These are phyloP conservation scores for Senecio squalidus DNA, from an alignment of 140 eudicot species.

Conservation along the genomic window DNA sequence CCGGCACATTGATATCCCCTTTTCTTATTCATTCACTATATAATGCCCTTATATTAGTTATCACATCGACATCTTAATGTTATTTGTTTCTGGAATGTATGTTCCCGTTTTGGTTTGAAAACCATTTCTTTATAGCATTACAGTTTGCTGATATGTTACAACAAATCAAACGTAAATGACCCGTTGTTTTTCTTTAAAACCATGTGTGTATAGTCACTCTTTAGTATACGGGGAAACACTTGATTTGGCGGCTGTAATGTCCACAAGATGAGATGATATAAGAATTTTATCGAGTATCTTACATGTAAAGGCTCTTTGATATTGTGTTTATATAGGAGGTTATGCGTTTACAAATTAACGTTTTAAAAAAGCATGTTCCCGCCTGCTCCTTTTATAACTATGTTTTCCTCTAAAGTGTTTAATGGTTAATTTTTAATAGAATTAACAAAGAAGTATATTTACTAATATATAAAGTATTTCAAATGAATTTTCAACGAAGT, in stretches of 20 bases:
- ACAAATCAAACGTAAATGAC: neutral
- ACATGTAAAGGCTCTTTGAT: neutral
- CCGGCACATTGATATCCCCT: slow-evolving; percentile 66
- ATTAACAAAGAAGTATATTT: too few species aligned
- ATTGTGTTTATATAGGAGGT: neutral
- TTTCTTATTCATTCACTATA: slow-evolving; percentile 70
- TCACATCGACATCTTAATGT: slow-evolving; percentile 39
- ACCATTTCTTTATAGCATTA: neutral
- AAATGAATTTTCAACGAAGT: too few species aligned
- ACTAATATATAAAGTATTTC: too few species aligned
- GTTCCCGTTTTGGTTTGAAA: neutral
- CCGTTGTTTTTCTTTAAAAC: neutral
- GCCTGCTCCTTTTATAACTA: too few species aligned
- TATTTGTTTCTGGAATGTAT: slow-evolving; percentile 2
- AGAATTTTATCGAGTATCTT: neutral
- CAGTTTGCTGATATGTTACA: neutral
- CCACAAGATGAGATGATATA: neutral
- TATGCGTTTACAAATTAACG: neutral
- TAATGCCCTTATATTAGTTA: slow-evolving; percentile 56
- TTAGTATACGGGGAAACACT: neutral
- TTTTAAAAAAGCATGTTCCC: too few species aligned
- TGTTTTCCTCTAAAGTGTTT: too few species aligned
- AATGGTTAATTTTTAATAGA: too few species aligned
- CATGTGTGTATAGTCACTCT: neutral
- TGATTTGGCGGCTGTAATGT: neutral